Base-by-base conservation (phyloP, 2,329 filamentous ascomycete genomes). In the Nemania diffusa region DNA sequence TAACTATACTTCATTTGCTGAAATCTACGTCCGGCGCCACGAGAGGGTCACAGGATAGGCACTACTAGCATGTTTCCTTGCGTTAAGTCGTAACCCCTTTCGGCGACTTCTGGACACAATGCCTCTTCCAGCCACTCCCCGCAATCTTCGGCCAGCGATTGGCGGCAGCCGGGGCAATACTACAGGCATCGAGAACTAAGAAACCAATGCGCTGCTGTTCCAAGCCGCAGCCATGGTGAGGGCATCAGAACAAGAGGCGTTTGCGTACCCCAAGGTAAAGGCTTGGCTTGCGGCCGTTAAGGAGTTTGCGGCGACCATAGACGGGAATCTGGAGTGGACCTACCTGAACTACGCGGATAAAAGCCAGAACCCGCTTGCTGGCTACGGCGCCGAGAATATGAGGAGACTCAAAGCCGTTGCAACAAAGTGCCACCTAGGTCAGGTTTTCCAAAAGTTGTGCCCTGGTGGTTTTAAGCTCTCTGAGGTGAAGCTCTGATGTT, bases 31-130 rank as follows among this genome's bases (percentile, higher is more conserved):
- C 9, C 9, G 9, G 9, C 29, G 5, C 29, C 29, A 5, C 9
- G 29, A 32, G 29, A 9, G 29, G 5, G 29, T 32, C 9, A 32
- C 9, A 32, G 29, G 29, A 9, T 32, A 9, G 29, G 29, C 29
- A 32, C 29, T 32, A 32, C 29, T 32, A 32, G 29, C 29, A 32
- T 5, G 5, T 32, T 32, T 32, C 29, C 29, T 32, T 32, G 29
- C 29, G 29, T 32, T 32, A 32, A 32, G 9, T 9, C 29, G 29
- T 32, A 32, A 32, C 67, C 15, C 17, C 66, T 0, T 57, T 67
- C 3, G 61, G 58, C 13, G 67, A 72, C 34, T 72, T 73, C 57
- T 59, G 15, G 8, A 69, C 64, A 0, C 71, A 69, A 27, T 70
- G 69, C 22, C 42, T 71, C 6, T 62, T 73, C 42, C 68, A 68